Evolutionary conservation across 345 rosid genomes (phyloP), one percentile per base, ranked within the genome.

Genomic region (Linum usitatissimum): DNA sequence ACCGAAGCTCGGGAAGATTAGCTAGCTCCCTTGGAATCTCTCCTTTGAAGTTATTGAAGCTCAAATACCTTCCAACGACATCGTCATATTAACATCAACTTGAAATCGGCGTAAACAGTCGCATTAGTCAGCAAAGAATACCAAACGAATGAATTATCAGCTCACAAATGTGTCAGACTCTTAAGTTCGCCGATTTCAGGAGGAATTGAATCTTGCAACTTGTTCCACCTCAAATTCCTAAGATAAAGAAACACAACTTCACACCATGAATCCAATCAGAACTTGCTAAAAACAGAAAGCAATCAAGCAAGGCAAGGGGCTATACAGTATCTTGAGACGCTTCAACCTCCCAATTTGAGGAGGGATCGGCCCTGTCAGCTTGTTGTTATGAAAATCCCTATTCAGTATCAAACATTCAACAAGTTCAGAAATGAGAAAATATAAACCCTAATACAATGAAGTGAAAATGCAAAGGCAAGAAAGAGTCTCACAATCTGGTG

Each of bases 191-290:
- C 95, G 65, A 92, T 83, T 76, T 92, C 97, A 0, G 90, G 79
- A 71, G 97, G 98, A 77, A 92, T 80, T 64, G 73, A 85, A 75
- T 91, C 96, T 80, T 91, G 97, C 62, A 91, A 86, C 54, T 91
- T 87, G 73, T 91, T 91, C 96, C 93, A 87, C 80, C 97, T 86
- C 79, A 91, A 77, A 77, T 91, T 91, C 63, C 97, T 91, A 65
- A 40, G n/a, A n/a, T 20, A 53, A 23, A 5, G 12, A 9, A 42
- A 40, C 5, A 34, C 20, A 38, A 45, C 61, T 8, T 60, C 38
- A 10, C 45, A 60, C 19, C 18, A 5, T 15, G 51, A 45, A 45
- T n/a, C 19, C 5, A 30, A 17, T 45, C 51, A 9, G 10, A 45
- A 31, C 49, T 5, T 14, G 18, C 18, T 30, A 30, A 59, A 34